These are phyloP conservation scores for Zymoseptoria tritici DNA, from an alignment of 2,329 filamentous ascomycete genomes.

Conservation along the genomic window DNA sequence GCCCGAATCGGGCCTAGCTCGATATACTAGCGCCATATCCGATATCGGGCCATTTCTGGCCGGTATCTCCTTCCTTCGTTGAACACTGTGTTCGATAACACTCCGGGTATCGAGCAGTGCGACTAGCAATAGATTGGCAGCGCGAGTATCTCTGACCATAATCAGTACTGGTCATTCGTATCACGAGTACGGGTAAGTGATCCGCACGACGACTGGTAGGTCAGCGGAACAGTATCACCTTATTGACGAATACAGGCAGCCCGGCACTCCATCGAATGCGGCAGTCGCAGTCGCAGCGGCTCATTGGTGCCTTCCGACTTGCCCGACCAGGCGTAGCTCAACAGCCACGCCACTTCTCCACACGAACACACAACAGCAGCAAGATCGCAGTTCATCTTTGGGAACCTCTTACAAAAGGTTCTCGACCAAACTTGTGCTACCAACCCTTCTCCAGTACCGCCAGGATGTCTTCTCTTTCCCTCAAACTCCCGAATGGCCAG, in stretches of 20 bases:
- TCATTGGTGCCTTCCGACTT: background rate
- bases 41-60: background rate
- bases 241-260: too few relatives aligned
- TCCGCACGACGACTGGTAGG: too few relatives aligned
- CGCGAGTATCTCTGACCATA: too few relatives aligned
- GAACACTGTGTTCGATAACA: too few relatives aligned
- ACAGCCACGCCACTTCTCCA: background rate
- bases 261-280: background rate
- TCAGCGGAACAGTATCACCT: too few relatives aligned
- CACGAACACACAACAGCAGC: background rate
- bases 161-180: too few relatives aligned
- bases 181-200: too few relatives aligned
- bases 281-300: background rate
- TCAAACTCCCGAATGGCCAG: conserved; percentile 68
- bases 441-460: background rate
- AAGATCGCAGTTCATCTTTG: background rate
- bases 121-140: too few relatives aligned
- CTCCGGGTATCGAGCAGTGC: too few relatives aligned
- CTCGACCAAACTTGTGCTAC: background rate
- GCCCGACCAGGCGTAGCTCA: background rate
- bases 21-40: background rate
- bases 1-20: background rate
- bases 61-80: background rate
- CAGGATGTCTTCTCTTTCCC: conserved; percentile 42
- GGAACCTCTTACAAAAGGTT: background rate